Evolutionary conservation across 306 rosid species (phyloP).

Genomic region (Crataegus laevigata): DNA sequence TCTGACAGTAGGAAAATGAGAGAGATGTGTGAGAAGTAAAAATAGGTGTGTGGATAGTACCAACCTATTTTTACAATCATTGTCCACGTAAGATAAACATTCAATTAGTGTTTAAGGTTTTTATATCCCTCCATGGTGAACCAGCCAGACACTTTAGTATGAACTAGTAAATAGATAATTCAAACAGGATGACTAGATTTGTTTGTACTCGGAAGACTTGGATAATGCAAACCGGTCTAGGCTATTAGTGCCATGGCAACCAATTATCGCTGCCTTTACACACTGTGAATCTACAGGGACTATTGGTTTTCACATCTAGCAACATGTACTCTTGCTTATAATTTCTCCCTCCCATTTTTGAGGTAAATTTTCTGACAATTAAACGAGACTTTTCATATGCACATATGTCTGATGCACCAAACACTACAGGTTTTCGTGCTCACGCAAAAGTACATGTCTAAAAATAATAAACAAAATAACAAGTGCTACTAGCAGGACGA

Average conservation of each 20-base stretch:
- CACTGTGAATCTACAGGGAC: not conserved
- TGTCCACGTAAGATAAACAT: not conserved
- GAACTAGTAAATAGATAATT: not conserved
- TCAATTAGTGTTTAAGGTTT: not conserved
- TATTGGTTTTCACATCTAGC: not conserved
- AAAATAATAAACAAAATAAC: not conserved
- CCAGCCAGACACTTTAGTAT: not conserved
- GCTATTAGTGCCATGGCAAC: not conserved
- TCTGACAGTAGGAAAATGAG: fast-evolving
- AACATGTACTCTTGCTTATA: not conserved
- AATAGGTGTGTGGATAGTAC: no score
- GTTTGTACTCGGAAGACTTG: not conserved
- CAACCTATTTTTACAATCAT: not conserved
- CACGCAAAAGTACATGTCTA: not conserved
- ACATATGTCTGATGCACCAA: not conserved
- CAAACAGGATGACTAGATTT: not conserved
- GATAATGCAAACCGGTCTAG: not conserved
- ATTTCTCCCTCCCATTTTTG: not conserved
- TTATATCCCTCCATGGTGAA: not conserved
- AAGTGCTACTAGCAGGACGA: not conserved
- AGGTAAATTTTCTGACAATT: not conserved
- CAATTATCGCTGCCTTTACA: not conserved
- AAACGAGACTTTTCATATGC: not conserved
- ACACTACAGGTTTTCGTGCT: no score
- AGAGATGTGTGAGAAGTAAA: no score